Evolutionary conservation across 352 stramenopile species (phyloP), one percentile per base, ranked within the genome.

Genomic region (Pythium scleroteichum): DNA sequence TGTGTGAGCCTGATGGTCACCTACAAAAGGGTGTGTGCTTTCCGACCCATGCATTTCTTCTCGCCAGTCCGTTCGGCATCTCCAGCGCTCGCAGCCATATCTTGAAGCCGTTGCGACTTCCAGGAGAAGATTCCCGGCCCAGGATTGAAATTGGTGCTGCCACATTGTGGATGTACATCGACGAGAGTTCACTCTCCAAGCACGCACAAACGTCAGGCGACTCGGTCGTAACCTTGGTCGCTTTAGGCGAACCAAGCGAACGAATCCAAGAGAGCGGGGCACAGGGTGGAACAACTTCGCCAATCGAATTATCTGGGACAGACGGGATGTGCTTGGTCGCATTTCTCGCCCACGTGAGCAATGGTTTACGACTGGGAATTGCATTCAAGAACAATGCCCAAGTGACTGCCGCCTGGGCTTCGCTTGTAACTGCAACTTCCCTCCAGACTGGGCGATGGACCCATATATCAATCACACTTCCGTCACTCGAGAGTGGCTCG

Each of bases 41-140:
- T 3, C 7, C 44, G 6, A 49, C 23, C n/a, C 8, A 26, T 14
- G 56, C 26, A 17, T 56, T 63, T 41, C 41, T 63, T 22, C 56
- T 63, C n/a, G 56, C 46, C 4, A 63, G 56, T 19, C 56, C 56
- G 1, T 23, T 63, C 35, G 51, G 56, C 17, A 38, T 55, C 7
- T 63, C 56, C 3, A 38, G 4, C 3, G 17, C 56, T 17, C 46
- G 56, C 12, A 63, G 35, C 19, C 56, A 63, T 22, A 44, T 56
- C 26, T n/a, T 49, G 12, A 55, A 56, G 27, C 26, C 46, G 0
- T 22, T 63, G n/a, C 56, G 56, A 7, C 13, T 50, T 19, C 53
- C 39, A 3, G 16, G 8, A 19, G 16, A 17, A 16, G 51, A 44
- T 35, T 10, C 29, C 29, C 5, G 10, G 29, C 29, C 29, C 5